Base-by-base conservation (phyloP, 495 filamentous ascomycete species). In the Pyrenula massariospora region DNA sequence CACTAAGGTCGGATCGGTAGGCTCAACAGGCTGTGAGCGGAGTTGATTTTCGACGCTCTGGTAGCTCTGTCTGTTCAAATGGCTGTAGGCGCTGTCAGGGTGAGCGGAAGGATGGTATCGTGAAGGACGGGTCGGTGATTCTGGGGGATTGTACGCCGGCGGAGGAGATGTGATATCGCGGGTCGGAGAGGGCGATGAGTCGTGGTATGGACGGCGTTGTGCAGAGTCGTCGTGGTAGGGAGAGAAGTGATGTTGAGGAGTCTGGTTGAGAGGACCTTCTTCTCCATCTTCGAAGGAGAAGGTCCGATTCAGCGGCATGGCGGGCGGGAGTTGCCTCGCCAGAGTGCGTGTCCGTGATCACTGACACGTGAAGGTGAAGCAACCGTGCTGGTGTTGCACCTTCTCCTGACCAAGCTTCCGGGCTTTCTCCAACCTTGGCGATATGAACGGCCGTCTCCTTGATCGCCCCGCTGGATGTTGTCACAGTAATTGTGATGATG, bases 241-340 rank as follows among this genome's bases (percentile, higher is more conserved):
- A 15, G 31, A 42, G 31, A 42, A 42, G 31, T 42, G 5, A 15
- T 42, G 31, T 42, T 42, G 31, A 15, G 31, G 8, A 15, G 31
- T 8, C 8, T 42, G 31, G 36, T 57, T 54, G 15, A 62, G 22
- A 23, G 57, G 36, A 11, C 24, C 19, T 59, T 63, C 58, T 24
- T 60, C 61, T 24, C 58, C 50, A 10, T 63, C 49, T 21, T 63
- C 56, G 52, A 63, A 65, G 25, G 61, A 63, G 53, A 65, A 65
- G 48, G 58, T 60, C n/a, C 58, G 62, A 50, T 48, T 52, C 19
- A 25, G 22, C 42, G 50, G 52, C 31, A 42, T 42, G 31, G 31
- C 31, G 15, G 31, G 31, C 31, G 15, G n/a, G n/a, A n/a, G n/a
- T n/a, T n/a, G n/a, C n/a, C n/a, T n/a, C n/a, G n/a, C n/a, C n/a